A percentile compares a stretch with the other conserved stretches of the same genome.
Conservation (phyloP, 139 green algal genomes). For the Coelastrella sp. region DNA sequence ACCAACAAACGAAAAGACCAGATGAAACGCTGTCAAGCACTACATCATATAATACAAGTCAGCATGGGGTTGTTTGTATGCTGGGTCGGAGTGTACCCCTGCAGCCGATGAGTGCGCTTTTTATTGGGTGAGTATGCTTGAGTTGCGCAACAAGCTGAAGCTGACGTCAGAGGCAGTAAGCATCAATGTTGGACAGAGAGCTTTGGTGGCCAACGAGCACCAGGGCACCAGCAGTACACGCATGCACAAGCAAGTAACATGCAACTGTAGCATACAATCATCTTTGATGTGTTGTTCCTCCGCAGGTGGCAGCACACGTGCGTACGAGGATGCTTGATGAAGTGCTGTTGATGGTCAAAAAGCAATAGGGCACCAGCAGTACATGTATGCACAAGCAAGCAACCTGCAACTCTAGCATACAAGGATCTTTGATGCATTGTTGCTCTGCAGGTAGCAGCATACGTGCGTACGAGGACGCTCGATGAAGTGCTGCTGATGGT, state of each 20-base stretch:
- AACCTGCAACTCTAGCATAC: no score
- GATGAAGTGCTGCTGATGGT: conserved; percentile 93
- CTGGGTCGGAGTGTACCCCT: no score
- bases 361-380: conserved; percentile 64
- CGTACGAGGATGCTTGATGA: conserved; percentile 87
- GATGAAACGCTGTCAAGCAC: background rate
- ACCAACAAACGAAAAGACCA: background rate
- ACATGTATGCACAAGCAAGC: conserved; percentile 58
- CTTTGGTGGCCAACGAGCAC: conserved; percentile 90
- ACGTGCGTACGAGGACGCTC: conserved; percentile 85
- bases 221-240: conserved; percentile 62
- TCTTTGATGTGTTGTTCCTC: background rate
- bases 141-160: no score
- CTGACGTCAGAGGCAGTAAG: no score
- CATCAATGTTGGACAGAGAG: conserved; percentile 80
- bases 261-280: no score
- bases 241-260: conserved; percentile 48
- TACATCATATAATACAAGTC: conserved; percentile 80
- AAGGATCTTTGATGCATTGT: no score
- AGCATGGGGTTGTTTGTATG: no score
- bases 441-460: conserved; percentile 74
- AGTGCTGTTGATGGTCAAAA: conserved; percentile 92
- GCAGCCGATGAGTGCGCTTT: no score
- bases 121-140: background rate
- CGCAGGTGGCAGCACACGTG: conserved; percentile 79